Percentiles rank a stretch among this genome's conserved stretches.
These are phyloP conservation scores for Ophiobolus disseminans DNA, from an alignment of 2,329 filamentous ascomycete genomes.

Conservation along the genomic window DNA sequence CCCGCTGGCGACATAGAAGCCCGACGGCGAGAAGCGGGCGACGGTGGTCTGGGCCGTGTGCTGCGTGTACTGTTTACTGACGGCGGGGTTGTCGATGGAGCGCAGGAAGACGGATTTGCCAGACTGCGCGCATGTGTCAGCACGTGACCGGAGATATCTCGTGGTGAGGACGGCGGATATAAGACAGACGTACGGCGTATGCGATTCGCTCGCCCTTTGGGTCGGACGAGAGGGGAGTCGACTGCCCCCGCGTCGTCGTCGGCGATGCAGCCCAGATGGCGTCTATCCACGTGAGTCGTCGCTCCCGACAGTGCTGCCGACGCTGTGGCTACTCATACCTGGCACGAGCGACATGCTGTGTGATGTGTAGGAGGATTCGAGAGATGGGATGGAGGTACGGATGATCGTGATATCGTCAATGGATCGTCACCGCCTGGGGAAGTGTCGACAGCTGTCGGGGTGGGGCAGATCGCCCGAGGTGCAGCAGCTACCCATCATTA, in stretches of 20 bases:
- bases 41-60: conserved; percentile 91
- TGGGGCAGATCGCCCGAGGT: too few species aligned
- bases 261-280: conserved; percentile 86
- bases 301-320: background rate
- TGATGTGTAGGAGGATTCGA: background rate
- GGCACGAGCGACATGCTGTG: background rate
- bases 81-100: conserved; percentile 86
- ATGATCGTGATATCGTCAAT: background rate
- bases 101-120: conserved; percentile 97
- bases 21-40: conserved; percentile 90
- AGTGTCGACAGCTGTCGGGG: too few species aligned
- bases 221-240: conserved; percentile 87
- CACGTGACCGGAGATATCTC: background rate
- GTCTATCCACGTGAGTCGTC: conserved; percentile 50
- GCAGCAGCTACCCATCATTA: too few species aligned
- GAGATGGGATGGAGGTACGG: background rate
- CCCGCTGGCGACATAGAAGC: conserved; percentile 93
- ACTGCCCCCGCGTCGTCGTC: conserved; percentile 81
- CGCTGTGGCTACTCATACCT: background rate
- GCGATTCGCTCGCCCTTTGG: conserved; percentile 89
- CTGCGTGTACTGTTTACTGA: conserved; percentile 87
- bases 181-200: conserved; percentile 90
- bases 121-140: conserved; percentile 63
- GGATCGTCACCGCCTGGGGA: background rate
- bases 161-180: too few species aligned